Evolutionary conservation across 2,329 filamentous ascomycete species (phyloP).

Genomic region (Helminthosporium solani): DNA sequence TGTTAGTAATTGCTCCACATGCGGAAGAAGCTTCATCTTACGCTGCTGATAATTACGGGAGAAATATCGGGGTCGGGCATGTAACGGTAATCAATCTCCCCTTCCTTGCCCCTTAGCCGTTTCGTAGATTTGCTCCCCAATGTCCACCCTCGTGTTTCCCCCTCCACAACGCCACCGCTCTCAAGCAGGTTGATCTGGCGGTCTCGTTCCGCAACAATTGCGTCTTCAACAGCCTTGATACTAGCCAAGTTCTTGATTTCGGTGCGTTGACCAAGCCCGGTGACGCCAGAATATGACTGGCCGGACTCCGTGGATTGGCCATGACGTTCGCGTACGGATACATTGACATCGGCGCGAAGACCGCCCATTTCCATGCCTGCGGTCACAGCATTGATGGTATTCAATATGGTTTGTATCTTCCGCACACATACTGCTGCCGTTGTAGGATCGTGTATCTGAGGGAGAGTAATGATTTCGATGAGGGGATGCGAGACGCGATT

Average conservation of each 20-base stretch:
- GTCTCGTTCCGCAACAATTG: slow-evolving; percentile 86
- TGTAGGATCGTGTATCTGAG: slow-evolving; percentile 81
- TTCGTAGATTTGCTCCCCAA: slow-evolving; percentile 80
- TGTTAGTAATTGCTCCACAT: not conserved
- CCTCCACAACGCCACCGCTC: slow-evolving; percentile 69
- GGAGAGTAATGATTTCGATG: slow-evolving; percentile 92
- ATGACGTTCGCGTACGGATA: slow-evolving; percentile 69
- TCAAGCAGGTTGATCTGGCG: slow-evolving; percentile 82
- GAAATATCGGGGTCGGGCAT: slow-evolving; percentile 95
- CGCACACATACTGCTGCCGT: slow-evolving; percentile 86
- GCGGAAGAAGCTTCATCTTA: slow-evolving; percentile 14
- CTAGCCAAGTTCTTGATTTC: slow-evolving; percentile 98
- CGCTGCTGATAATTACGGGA: slow-evolving; percentile 70
- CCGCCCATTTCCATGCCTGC: slow-evolving; percentile 93
- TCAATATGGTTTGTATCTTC: slow-evolving; percentile 81
- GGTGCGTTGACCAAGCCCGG: slow-evolving; percentile 76
- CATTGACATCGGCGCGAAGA: slow-evolving; percentile 90
- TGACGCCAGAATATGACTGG: slow-evolving; percentile 58
- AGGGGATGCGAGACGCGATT: slow-evolving; percentile 89
- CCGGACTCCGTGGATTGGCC: slow-evolving; percentile 22
- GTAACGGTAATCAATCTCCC: slow-evolving; percentile 95
- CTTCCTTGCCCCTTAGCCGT: slow-evolving; percentile 85
- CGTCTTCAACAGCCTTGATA: slow-evolving; percentile 92
- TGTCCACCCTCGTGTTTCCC: slow-evolving; percentile 92
- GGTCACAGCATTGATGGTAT: slow-evolving; percentile 79